These are phyloP conservation scores for Colletotrichum sp. DNA, from an alignment of 2,329 filamentous ascomycete genomes.

Conservation along the genomic window DNA sequence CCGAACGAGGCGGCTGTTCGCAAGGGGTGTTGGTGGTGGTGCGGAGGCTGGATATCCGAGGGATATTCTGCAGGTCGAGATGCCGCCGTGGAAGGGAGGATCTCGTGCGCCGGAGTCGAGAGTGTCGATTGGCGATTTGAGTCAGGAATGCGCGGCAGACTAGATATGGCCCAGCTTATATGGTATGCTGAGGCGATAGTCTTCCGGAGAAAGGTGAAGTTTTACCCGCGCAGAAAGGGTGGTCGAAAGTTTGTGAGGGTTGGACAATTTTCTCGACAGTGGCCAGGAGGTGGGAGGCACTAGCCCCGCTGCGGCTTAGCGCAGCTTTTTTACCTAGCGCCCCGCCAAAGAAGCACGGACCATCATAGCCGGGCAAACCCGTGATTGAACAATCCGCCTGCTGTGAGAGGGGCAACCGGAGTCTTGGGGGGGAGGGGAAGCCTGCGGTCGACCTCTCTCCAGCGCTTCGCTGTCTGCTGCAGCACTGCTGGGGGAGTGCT, in stretches of 20 bases:
- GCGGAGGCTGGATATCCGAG: conserved; percentile 18
- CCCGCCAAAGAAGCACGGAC: conserved; percentile 16
- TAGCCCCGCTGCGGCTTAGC: conserved; percentile 31
- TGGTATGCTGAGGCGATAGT: conserved; percentile 40
- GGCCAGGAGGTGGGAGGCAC: conserved; percentile 44
- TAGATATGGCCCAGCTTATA: conserved; percentile 24
- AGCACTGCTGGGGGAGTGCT: background rate
- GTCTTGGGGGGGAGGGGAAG: background rate
- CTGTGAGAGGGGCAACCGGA: background rate
- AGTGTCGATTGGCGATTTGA: conserved; percentile 25
- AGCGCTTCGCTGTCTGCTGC: background rate
- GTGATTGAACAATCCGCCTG: conserved; percentile 23
- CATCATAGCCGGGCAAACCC: conserved; percentile 7
- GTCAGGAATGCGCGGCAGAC: conserved; percentile 39
- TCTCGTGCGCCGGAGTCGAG: background rate
- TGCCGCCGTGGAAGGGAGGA: background rate
- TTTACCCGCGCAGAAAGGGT: conserved; percentile 46
- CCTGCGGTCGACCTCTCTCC: background rate
- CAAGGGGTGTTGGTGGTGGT: conserved; percentile 13
- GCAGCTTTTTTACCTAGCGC: conserved; percentile 13
- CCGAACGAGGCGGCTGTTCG: conserved; percentile 17
- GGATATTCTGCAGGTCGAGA: conserved; percentile 6
- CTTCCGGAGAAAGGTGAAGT: conserved; percentile 43
- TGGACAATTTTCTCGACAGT: conserved; percentile 46
- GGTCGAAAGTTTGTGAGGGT: conserved; percentile 42